Percentiles rank a stretch among this genome's conserved stretches.
These are phyloP conservation scores for Globisporangium barbulae DNA, from an alignment of 352 stramenopile genomes.

Conservation along the genomic window DNA sequence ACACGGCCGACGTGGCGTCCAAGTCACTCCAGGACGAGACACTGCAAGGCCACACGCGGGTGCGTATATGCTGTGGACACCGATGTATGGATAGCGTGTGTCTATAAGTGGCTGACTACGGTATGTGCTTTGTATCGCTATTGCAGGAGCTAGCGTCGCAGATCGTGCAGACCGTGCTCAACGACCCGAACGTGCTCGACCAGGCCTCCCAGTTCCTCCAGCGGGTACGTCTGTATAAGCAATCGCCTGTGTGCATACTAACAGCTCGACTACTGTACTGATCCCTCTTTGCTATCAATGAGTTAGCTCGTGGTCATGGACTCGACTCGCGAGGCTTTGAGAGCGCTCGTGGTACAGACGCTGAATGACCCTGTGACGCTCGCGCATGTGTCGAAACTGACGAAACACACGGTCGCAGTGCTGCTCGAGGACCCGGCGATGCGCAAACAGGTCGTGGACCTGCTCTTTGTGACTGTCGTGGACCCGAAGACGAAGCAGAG, in stretches of 20 bases:
- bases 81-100: background rate
- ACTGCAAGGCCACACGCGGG: constrained; percentile 62
- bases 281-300: background rate
- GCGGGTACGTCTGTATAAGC: constrained; percentile 26
- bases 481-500: constrained; percentile 48
- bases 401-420: constrained; percentile 38
- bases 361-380: constrained; percentile 61
- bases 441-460: constrained; percentile 48
- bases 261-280: background rate
- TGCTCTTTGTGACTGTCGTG: constrained; percentile 43
- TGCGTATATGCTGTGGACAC: background rate
- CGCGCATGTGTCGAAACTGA: constrained; percentile 42
- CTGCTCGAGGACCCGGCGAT: constrained; percentile 58
- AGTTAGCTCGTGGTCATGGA: constrained; percentile 71
- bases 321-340: constrained; percentile 50
- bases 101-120: background rate
- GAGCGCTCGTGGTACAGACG: constrained; percentile 47
- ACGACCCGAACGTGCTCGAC: constrained; percentile 80
- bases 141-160: constrained; percentile 65
- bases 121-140: background rate
- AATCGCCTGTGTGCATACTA: constrained; percentile 3
- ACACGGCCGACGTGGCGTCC: constrained; percentile 79
- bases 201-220: constrained; percentile 77
- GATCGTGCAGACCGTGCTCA: constrained; percentile 86
- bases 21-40: constrained; percentile 83